Evolutionary conservation across 441 rosid species (phyloP).

Genomic region (Adansonia grandidieri): DNA sequence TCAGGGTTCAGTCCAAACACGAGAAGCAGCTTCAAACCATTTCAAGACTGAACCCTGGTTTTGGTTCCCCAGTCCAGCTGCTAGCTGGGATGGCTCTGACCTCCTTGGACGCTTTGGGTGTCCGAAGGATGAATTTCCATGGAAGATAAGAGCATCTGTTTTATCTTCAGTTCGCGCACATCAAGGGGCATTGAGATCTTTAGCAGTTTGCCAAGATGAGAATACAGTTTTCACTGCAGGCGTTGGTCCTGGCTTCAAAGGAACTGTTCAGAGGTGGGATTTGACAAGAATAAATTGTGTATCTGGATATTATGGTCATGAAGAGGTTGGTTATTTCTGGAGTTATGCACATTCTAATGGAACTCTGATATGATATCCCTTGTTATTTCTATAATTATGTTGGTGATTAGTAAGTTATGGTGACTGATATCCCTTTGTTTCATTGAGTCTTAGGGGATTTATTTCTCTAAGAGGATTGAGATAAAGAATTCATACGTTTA

Average conservation of each 20-base stretch:
- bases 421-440: slow-evolving; percentile 16
- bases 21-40: slow-evolving; percentile 49
- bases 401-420: background rate
- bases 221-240: slow-evolving; percentile 88
- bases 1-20: slow-evolving; percentile 43
- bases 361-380: background rate
- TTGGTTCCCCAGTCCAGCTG: slow-evolving; percentile 92
- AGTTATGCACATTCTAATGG: slow-evolving; percentile 5
- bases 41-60: slow-evolving; percentile 78
- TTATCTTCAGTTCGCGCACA: slow-evolving; percentile 80
- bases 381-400: slow-evolving; percentile 28
- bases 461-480: background rate
- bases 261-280: slow-evolving; percentile 95
- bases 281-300: slow-evolving; percentile 75
- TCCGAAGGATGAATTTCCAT: slow-evolving; percentile 80
- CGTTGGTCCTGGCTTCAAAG: slow-evolving; percentile 85
- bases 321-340: slow-evolving; percentile 71
- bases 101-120: slow-evolving; percentile 71
- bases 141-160: slow-evolving; percentile 86
- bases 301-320: slow-evolving; percentile 90
- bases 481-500: slow-evolving; percentile 1
- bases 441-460: background rate
- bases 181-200: slow-evolving; percentile 83
- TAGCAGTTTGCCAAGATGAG: slow-evolving; percentile 85
- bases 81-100: slow-evolving; percentile 87